Evolutionary conservation across 768 basidiomycete genomes (phyloP).

Genomic region (Mycena kentingensis): DNA sequence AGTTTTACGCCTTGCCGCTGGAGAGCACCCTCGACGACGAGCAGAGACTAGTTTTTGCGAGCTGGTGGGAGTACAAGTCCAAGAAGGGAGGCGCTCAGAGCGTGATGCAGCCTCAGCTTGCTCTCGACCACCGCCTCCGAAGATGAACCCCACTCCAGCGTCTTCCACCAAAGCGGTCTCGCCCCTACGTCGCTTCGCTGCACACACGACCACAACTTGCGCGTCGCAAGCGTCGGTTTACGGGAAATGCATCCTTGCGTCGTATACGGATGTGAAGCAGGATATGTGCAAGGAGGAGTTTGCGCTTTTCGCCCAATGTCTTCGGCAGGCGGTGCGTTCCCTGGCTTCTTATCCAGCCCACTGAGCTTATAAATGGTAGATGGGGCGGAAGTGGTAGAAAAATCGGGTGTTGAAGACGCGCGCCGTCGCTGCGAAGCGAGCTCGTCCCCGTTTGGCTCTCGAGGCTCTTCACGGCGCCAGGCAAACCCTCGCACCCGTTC

Average conservation of each 20-base stretch:
- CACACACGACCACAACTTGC: slow-evolving; percentile 73
- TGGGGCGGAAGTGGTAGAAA: slow-evolving; percentile 56
- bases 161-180: slow-evolving; percentile 13
- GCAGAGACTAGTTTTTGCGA: too few species aligned
- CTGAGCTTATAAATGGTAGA: slow-evolving; percentile 33
- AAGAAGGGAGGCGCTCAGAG: too few species aligned
- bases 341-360: neutral
- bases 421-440: too few species aligned
- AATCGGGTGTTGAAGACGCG: too few species aligned
- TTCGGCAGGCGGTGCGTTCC: slow-evolving; percentile 70
- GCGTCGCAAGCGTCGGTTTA: slow-evolving; percentile 73
- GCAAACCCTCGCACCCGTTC: too few species aligned
- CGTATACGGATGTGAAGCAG: slow-evolving; percentile 82
- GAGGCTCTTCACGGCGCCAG: too few species aligned
- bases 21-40: too few species aligned
- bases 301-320: slow-evolving; percentile 76
- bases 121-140: too few species aligned
- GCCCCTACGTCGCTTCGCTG: slow-evolving; percentile 66
- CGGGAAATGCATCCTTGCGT: slow-evolving; percentile 83
- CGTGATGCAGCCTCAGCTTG: too few species aligned
- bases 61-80: too few species aligned
- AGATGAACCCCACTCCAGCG: neutral
- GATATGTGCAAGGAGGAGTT: slow-evolving; percentile 88
- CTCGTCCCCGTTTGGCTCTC: too few species aligned
- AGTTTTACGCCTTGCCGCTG: too few species aligned